A percentile compares a stretch with the other conserved stretches of the same genome.
Evolutionary conservation across 305 asterid species (phyloP).

Genomic region (Lippia alba): DNA sequence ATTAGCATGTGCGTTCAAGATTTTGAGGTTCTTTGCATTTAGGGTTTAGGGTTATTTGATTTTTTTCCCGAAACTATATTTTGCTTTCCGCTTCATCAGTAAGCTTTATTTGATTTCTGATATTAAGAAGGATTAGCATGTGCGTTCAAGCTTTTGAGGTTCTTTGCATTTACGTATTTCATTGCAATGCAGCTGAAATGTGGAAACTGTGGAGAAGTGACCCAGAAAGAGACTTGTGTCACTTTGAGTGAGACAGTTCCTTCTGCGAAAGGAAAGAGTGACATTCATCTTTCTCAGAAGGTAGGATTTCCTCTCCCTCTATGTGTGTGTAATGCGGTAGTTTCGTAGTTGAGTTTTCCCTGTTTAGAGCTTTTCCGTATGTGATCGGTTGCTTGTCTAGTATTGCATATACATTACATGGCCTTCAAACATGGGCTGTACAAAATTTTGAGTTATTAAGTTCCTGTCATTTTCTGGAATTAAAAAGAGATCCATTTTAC

Average conservation of each 20-base stretch:
- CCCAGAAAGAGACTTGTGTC: conserved; percentile 71
- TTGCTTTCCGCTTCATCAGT: no score
- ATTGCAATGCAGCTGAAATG: conserved; percentile 62
- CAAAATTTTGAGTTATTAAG: conserved; percentile 1
- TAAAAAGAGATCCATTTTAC: conserved; percentile 9
- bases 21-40: background rate
- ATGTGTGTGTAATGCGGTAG: background rate
- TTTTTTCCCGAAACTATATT: no score
- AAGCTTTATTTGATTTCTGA: no score
- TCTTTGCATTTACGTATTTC: conserved; percentile 5
- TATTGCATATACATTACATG: background rate
- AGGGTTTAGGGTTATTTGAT: no score
- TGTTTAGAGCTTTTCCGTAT: background rate
- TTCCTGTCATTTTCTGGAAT: conserved; percentile 5
- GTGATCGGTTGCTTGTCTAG: conserved; percentile 3
- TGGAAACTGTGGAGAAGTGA: conserved; percentile 84
- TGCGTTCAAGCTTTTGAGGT: no score
- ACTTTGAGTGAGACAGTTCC: conserved; percentile 70
- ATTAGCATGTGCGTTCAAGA: no score
- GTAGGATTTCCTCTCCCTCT: conserved; percentile 41
- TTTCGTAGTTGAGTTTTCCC: background rate
- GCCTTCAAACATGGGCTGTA: no score
- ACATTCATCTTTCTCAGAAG: conserved; percentile 74
- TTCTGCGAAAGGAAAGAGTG: conserved; percentile 67
- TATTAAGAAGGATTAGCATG: no score